Evolutionary conservation across 495 filamentous ascomycete species (phyloP), one percentile per base, ranked within the genome.

Genomic region (Penicillium fimorum): DNA sequence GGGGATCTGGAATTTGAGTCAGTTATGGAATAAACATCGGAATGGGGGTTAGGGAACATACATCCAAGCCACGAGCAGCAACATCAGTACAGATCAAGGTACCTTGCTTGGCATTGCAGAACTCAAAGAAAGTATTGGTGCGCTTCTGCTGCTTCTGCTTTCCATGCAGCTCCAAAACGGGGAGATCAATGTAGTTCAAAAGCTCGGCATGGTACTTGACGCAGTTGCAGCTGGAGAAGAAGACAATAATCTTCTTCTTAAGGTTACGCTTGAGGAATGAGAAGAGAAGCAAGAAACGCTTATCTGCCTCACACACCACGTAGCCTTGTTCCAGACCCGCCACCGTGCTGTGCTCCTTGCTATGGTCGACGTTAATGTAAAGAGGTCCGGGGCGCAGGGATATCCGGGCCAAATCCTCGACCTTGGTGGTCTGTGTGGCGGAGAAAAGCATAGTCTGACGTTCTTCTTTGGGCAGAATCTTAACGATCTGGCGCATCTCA

Each of bases 141-240:
- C 94, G 87, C 70, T 95, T 96, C 69, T 96, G 89, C 72, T 97
- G 94, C 74, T 97, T 97, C 74, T 96, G 90, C 72, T 97, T 96
- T 50, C 93, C 93, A 70, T 96, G 91, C 32, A 85, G 69, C 56
- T 70, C 74, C 43, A 75, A 64, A n/a, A 95, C 92, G 18, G 90
- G 93, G 8, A 97, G 81, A 70, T 98, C 94, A 56, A 97, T 97
- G 71, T 94, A 96, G 74, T 96, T 96, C 50, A 96, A 82, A 2
- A 97, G 84, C 65, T 98, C 94, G 13, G 90, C 83, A 74, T 96
- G 89, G 75, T 96, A 96, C 64, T 96, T 96, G 53, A 97, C 94
- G 50, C 87, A 92, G 62, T 89, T 91, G 66, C 94, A 97, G 69
- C 88, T 92, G 38, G 87, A 92, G 73, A 96, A 89, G 79, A 98